phyloP scores from a whole-genome alignment of 768 basidiomycete species.

The Suillus decipiens region DNA sequence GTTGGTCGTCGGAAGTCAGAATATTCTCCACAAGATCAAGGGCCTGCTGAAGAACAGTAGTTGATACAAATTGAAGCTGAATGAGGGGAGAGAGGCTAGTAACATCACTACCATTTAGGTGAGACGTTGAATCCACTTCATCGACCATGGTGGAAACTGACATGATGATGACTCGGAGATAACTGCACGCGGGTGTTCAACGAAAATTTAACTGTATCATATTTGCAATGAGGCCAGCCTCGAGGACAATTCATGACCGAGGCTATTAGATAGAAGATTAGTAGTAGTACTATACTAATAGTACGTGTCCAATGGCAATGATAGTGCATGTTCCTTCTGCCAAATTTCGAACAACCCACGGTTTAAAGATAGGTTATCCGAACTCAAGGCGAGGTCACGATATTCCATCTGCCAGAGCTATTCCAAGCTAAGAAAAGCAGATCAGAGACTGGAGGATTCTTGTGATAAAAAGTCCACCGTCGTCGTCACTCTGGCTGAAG shows the following conservation, averaged over 20 bases:
- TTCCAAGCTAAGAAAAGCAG: constrained; percentile 43
- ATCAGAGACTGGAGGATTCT: constrained; percentile 73
- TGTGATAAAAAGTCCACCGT: constrained; percentile 54
- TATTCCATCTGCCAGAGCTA: constrained; percentile 63
- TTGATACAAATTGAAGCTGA: constrained; percentile 67
- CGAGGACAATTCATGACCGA: constrained; percentile 18
- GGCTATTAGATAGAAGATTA: constrained; percentile 5
- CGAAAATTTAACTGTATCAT: not conserved
- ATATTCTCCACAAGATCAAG: constrained; percentile 69
- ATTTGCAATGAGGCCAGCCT: constrained; percentile 20
- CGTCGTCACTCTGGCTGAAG: constrained; percentile 71
- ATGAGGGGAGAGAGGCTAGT: constrained; percentile 37
- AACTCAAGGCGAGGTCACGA: constrained; percentile 75
- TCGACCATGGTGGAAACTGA: constrained; percentile 25
- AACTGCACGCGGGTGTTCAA: not conserved
- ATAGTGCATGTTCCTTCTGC: constrained; percentile 61
- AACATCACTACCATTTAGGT: constrained; percentile 14
- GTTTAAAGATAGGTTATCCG: constrained; percentile 49
- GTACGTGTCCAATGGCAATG: not conserved
- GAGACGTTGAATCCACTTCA: constrained; percentile 15
- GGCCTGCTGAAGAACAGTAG: constrained; percentile 69
- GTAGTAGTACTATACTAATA: not conserved
- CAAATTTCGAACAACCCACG: constrained; percentile 78
- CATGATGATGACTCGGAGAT: constrained; percentile 10
- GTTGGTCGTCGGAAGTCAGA: constrained; percentile 68